Conservation (phyloP, 345 rosid species). For the Salix suchowensis region DNA sequence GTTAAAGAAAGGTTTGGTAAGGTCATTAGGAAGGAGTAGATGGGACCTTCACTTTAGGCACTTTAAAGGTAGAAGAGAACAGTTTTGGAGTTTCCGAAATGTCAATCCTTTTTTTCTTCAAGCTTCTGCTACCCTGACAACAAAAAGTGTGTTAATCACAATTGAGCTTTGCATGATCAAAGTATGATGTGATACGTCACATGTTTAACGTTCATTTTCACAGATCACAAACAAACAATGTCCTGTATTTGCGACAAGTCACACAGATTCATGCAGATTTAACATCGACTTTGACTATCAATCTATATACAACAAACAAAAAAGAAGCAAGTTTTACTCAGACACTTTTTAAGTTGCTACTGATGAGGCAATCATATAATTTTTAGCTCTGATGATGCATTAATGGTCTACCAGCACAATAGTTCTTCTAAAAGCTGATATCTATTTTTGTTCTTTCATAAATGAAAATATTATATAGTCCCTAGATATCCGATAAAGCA, state of each 20-base stretch:
- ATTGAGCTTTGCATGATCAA: background rate
- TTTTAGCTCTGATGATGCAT: background rate
- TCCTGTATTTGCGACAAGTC: background rate
- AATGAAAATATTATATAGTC: background rate
- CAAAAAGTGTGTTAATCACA: background rate
- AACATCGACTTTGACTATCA: background rate
- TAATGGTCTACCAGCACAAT: background rate
- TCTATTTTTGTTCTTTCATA: background rate
- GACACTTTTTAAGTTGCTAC: background rate
- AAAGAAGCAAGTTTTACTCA: background rate
- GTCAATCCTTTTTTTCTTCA: constrained; percentile 56
- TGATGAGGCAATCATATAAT: background rate
- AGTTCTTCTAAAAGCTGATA: background rate
- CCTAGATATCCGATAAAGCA: background rate
- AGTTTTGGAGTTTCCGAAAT: constrained; percentile 50
- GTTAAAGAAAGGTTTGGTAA: background rate
- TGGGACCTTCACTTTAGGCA: constrained; percentile 71
- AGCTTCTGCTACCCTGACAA: constrained; percentile 45
- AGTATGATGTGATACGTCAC: too few relatives aligned
- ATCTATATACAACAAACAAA: background rate
- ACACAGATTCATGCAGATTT: background rate
- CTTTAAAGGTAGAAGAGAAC: constrained; percentile 63
- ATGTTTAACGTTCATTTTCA: too few relatives aligned
- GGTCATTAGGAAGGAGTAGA: constrained; percentile 15
- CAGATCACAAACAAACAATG: background rate